Percentiles rank a stretch among this genome's conserved stretches.
Evolutionary conservation across 2,329 filamentous ascomycete species (phyloP).

Genomic region (Anthostomella pinea): DNA sequence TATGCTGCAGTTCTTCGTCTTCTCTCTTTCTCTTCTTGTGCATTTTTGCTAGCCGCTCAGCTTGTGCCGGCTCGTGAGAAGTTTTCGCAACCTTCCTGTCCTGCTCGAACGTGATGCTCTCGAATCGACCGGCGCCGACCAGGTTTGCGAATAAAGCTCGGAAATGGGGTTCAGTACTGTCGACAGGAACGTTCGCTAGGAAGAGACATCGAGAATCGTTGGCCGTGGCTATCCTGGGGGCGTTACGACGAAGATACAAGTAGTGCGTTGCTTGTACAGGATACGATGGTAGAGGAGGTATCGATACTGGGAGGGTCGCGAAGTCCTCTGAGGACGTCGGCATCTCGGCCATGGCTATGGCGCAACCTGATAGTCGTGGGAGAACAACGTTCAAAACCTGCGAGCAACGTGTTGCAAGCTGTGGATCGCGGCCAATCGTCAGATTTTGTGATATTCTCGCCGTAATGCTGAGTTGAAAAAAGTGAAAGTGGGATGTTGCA

Average conservation of each 20-base stretch:
- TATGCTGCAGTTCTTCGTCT: conserved; percentile 37
- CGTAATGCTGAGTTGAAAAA: no score
- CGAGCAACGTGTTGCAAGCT: no score
- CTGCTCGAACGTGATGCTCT: conserved; percentile 72
- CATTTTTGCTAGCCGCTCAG: conserved; percentile 36
- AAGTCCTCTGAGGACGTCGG: conserved; percentile 59
- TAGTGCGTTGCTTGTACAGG: conserved; percentile 68
- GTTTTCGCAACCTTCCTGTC: conserved; percentile 42
- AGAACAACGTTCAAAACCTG: no score
- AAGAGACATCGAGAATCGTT: conserved; percentile 80
- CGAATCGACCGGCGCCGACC: conserved; percentile 74
- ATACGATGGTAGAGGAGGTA: conserved; percentile 62
- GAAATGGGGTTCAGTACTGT: conserved; percentile 75
- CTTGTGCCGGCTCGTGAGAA: conserved; percentile 44
- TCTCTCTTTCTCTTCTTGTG: conserved; percentile 51
- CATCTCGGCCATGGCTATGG: conserved; percentile 34
- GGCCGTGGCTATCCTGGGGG: conserved; percentile 71
- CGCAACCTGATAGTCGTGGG: neutral
- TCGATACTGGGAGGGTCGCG: conserved; percentile 63
- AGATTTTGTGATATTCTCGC: no score
- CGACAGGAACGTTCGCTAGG: conserved; percentile 83
- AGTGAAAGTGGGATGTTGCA: neutral
- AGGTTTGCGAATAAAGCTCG: conserved; percentile 71
- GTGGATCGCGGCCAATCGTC: no score
- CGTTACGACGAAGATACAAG: conserved; percentile 81